Percentiles rank a stretch among this genome's conserved stretches.
Conservation (phyloP, 2,329 filamentous ascomycete species). For the Myriangium duriaei region DNA sequence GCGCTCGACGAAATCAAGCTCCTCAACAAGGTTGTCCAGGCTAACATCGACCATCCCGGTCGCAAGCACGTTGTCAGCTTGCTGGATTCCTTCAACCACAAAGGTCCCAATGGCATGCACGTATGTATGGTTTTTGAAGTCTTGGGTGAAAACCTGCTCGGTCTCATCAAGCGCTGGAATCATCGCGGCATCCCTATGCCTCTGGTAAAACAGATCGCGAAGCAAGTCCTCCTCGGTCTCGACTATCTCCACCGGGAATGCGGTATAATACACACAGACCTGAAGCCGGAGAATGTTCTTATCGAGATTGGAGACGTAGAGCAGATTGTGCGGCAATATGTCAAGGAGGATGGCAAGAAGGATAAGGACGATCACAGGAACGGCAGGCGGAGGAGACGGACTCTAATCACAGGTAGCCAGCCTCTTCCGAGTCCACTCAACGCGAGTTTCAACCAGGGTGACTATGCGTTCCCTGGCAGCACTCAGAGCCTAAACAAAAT, state of each 20-base stretch:
- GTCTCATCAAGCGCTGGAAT: constrained; percentile 96
- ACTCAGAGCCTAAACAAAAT: constrained; percentile 72
- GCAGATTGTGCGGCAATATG: constrained; percentile 92
- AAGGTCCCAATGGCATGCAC: constrained; percentile 88
- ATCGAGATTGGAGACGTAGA: constrained; percentile 99
- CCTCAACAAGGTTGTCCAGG: constrained; percentile 89
- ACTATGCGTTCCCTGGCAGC: constrained; percentile 46
- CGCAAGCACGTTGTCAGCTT: constrained; percentile 92
- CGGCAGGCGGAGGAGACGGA: constrained; percentile 76
- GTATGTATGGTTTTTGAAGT: constrained; percentile 99
- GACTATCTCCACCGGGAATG: constrained; percentile 97
- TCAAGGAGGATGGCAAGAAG: constrained; percentile 60
- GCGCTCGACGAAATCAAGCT: constrained; percentile 98
- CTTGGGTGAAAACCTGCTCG: constrained; percentile 83
- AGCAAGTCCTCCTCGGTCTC: constrained; percentile 87
- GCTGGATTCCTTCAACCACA: constrained; percentile 93
- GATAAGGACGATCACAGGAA: constrained; percentile 85
- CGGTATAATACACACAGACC: constrained; percentile 94
- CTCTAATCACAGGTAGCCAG: constrained; percentile 92
- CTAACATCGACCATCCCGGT: constrained; percentile 87
- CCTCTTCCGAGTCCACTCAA: constrained; percentile 90
- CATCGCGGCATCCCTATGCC: constrained; percentile 93
- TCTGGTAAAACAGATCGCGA: constrained; percentile 95
- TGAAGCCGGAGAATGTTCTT: constrained; percentile 95
- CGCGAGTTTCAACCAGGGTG: constrained; percentile 71